phyloP scores from a whole-genome alignment of 352 stramenopile genomes.

The Globisporangium middletonii region DNA sequence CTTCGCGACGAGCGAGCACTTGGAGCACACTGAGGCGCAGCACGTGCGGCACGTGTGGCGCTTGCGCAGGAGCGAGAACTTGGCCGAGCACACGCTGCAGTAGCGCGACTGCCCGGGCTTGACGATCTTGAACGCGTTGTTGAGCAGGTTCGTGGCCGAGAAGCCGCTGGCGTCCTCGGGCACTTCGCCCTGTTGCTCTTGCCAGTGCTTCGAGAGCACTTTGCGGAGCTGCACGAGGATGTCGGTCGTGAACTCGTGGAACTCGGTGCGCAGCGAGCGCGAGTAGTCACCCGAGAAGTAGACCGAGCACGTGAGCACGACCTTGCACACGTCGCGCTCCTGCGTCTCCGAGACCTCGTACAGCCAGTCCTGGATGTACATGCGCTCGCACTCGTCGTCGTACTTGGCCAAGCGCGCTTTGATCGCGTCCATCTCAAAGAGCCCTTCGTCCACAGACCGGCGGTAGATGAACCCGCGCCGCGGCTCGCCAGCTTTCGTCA shows the following conservation, averaged over 20 bases:
- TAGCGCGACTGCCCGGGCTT: constrained; percentile 21
- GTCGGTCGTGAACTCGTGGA: constrained; percentile 57
- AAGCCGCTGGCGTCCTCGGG: constrained; percentile 12
- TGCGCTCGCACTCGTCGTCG: constrained; percentile 33
- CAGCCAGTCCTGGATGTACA: constrained; percentile 68
- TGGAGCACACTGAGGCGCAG: constrained; percentile 41
- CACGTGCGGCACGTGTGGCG: constrained; percentile 52
- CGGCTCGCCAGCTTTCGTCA: constrained; percentile 14
- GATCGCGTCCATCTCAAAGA: constrained; percentile 36
- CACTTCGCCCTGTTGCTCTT: constrained; percentile 21
- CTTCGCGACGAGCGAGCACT: constrained; percentile 31
- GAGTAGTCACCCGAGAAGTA: constrained; percentile 33
- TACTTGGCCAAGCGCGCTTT: constrained; percentile 40
- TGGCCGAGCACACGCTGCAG: constrained; percentile 50
- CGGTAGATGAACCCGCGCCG: constrained; percentile 67
- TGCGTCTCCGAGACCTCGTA: constrained; percentile 58
- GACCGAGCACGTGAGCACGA: constrained; percentile 59
- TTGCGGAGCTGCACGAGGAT: constrained; percentile 45
- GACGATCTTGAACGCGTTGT: constrained; percentile 13
- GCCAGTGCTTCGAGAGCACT: constrained; percentile 50
- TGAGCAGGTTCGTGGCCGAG: constrained; percentile 20
- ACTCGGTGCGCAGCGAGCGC: constrained; percentile 36
- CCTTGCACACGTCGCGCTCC: constrained; percentile 53
- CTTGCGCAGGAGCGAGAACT: constrained; percentile 63
- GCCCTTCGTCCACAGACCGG: constrained; percentile 53